These are phyloP conservation scores for Lipomyces orientalis DNA, from an alignment of 805 yeast genomes.

Conservation along the genomic window DNA sequence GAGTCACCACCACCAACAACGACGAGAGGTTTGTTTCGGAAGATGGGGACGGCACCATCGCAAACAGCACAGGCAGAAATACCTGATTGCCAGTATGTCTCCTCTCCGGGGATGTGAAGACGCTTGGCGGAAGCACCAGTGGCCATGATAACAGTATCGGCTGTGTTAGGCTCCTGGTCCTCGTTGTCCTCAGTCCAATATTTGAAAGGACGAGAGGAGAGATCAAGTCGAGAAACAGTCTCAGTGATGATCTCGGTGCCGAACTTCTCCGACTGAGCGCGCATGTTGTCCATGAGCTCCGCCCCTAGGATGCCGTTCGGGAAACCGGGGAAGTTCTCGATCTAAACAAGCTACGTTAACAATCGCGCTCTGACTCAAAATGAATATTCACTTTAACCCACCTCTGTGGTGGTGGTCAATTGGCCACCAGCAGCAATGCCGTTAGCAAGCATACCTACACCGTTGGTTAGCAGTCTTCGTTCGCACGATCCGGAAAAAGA, in stretches of 20 bases:
- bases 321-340: conserved; percentile 99
- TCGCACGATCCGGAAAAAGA: neutral
- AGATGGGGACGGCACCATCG: conserved; percentile 99
- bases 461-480: neutral
- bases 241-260: conserved; percentile 96
- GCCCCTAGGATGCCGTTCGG: conserved; percentile 90
- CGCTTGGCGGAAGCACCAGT: conserved; percentile 99
- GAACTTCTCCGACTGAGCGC: conserved; percentile 80
- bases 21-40: conserved; percentile 96
- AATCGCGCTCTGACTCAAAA: neutral
- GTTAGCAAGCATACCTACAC: conserved; percentile 65
- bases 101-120: conserved; percentile 93
- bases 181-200: conserved; percentile 96
- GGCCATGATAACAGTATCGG: conserved; percentile 91
- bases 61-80: conserved; percentile 99
- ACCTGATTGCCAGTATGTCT: conserved; percentile 98
- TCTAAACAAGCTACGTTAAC: conserved; percentile 39
- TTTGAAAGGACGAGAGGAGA: conserved; percentile 88
- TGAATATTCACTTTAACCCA: neutral
- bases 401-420: conserved; percentile 95
- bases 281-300: conserved; percentile 91
- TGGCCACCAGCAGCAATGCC: conserved; percentile 99
- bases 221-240: conserved; percentile 90
- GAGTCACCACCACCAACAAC: conserved; percentile 99
- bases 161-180: conserved; percentile 86